Conservation (phyloP, 306 rosid species). For the Astragalus glycyphyllos region DNA sequence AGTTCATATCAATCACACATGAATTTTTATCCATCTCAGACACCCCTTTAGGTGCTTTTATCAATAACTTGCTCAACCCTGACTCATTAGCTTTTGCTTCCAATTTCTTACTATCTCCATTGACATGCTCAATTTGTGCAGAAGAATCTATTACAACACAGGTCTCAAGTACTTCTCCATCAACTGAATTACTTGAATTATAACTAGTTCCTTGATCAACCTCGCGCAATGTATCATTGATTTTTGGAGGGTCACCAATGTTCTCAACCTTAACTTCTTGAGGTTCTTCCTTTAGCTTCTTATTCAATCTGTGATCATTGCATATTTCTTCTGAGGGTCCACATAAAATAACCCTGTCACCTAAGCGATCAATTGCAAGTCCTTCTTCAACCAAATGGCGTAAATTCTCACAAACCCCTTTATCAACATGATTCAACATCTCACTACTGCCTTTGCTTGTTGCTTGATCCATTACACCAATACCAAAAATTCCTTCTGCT, state of each 20-base stretch:
- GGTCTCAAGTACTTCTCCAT: slow-evolving; percentile 50
- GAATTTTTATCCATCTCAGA: slow-evolving; percentile 57
- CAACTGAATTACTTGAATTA: slow-evolving; percentile 45
- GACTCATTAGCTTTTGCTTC: slow-evolving; percentile 48
- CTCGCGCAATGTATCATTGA: slow-evolving; percentile 37
- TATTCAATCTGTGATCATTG: slow-evolving; percentile 45
- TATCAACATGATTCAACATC: slow-evolving; percentile 41
- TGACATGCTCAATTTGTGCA: slow-evolving; percentile 41
- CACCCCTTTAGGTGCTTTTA: slow-evolving; percentile 50
- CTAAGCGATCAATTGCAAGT: slow-evolving; percentile 45
- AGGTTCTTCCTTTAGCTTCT: slow-evolving; percentile 40
- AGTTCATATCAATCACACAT: slow-evolving; percentile 61
- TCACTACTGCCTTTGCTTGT: slow-evolving; percentile 33
- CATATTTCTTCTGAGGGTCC: slow-evolving; percentile 37
- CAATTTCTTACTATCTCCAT: slow-evolving; percentile 43
- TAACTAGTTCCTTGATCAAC: slow-evolving; percentile 52
- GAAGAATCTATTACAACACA: slow-evolving; percentile 52
- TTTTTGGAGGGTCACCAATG: slow-evolving; percentile 15
- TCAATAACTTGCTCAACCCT: slow-evolving; percentile 44
- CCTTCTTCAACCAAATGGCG: slow-evolving; percentile 36
- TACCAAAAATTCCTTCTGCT: slow-evolving; percentile 32
- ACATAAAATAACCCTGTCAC: slow-evolving; percentile 36
- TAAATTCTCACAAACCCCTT: slow-evolving; percentile 37
- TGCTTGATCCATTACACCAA: slow-evolving; percentile 44
- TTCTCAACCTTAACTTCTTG: slow-evolving; percentile 29